Evolutionary conservation across 495 filamentous ascomycete species (phyloP).

Genomic region (Xylaria curta): DNA sequence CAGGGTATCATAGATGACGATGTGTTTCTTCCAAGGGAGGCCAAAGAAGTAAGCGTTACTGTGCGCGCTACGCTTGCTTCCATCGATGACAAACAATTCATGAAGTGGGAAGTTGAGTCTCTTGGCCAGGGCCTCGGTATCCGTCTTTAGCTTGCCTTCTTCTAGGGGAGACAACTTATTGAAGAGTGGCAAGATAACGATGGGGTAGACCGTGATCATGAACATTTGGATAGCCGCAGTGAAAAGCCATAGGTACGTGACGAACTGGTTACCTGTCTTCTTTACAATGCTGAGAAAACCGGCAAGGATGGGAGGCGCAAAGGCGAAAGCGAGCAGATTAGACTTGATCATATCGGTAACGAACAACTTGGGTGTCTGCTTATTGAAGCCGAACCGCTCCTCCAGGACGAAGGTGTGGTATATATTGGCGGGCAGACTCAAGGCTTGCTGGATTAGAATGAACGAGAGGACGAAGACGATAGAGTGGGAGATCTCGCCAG

Average conservation of each 20-base stretch:
- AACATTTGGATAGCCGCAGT: conserved; percentile 85
- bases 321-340: conserved; percentile 76
- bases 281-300: conserved; percentile 91
- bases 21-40: conserved; percentile 99
- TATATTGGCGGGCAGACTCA: conserved; percentile 81
- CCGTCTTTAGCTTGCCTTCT: conserved; percentile 83
- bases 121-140: conserved; percentile 83
- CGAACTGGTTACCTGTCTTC: conserved; percentile 89
- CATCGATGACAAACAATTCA: conserved; percentile 94
- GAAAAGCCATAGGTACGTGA: conserved; percentile 97
- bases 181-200: conserved; percentile 92
- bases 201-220: conserved; percentile 94
- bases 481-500: conserved; percentile 92
- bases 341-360: conserved; percentile 91
- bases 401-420: conserved; percentile 96
- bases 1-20: conserved; percentile 97
- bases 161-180: conserved; percentile 96
- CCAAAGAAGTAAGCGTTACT: conserved; percentile 99
- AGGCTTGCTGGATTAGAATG: conserved; percentile 75
- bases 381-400: conserved; percentile 98
- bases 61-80: conserved; percentile 95
- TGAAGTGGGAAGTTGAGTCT: conserved; percentile 88
- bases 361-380: conserved; percentile 89
- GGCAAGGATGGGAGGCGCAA: conserved; percentile 85
- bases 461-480: conserved; percentile 91